Percentiles rank a stretch among this genome's conserved stretches.
phyloP scores from a whole-genome alignment of 139 green algal species.

The Chlamydomonas sphaeroides region DNA sequence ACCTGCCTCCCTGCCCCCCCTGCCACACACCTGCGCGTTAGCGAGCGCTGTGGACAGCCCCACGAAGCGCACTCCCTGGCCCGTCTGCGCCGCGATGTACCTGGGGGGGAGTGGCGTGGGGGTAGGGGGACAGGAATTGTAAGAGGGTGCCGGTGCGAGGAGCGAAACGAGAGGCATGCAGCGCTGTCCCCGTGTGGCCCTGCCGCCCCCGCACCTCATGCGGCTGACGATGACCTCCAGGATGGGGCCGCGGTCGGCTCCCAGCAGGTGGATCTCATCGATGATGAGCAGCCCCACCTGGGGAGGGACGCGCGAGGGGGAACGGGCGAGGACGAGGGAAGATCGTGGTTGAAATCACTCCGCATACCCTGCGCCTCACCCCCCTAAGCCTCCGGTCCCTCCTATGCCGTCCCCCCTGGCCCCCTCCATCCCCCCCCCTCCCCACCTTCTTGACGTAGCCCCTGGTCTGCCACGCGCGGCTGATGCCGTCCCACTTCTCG shows the following conservation, averaged over 20 bases:
- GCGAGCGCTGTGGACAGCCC: conserved; percentile 95
- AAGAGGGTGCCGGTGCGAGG: too few species aligned
- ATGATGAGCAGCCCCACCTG: conserved; percentile 94
- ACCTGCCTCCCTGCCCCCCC: background rate
- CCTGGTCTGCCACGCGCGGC: conserved; percentile 87
- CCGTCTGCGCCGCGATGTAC: conserved; percentile 84
- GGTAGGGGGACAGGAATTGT: background rate
- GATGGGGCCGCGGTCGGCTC: conserved; percentile 92
- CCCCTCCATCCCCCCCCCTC: too few species aligned
- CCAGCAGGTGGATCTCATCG: conserved; percentile 98
- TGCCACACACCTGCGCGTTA: conserved; percentile 77
- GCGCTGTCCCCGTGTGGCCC: background rate
- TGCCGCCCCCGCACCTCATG: conserved; percentile 57
- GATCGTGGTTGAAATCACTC: too few species aligned
- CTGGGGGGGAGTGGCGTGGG: background rate
- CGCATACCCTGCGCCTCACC: too few species aligned
- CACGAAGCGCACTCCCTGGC: conserved; percentile 86
- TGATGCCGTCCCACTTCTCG: conserved; percentile 99
- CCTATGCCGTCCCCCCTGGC: too few species aligned
- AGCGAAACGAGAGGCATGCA: too few species aligned
- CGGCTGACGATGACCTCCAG: conserved; percentile 87
- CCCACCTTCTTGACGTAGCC: conserved; percentile 78
- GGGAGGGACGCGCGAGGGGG: background rate
- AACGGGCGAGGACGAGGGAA: too few species aligned
- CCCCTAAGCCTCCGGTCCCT: too few species aligned